phyloP scores from a whole-genome alignment of 768 basidiomycete species.

The Termitomyces sp. region DNA sequence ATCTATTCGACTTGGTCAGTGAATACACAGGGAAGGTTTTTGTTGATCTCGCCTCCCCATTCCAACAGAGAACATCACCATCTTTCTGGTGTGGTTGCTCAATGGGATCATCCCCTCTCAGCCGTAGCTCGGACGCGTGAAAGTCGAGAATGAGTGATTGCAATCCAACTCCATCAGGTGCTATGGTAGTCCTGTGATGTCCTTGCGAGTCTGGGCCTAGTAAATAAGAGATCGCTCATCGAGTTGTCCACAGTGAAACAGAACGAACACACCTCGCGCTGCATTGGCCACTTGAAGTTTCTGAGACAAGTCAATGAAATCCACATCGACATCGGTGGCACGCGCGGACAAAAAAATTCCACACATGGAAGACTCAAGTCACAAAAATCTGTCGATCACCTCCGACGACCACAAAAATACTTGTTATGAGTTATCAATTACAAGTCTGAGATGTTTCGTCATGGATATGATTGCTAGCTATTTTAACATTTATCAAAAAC shows the following conservation, averaged over 20 bases:
- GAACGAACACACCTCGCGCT: constrained; percentile 43
- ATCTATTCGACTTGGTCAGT: constrained; percentile 28
- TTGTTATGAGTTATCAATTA: neutral
- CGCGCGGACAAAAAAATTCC: constrained; percentile 56
- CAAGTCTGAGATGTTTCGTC: too few relatives aligned
- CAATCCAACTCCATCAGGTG: neutral
- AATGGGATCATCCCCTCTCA: constrained; percentile 55
- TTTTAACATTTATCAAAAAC: constrained; percentile 7
- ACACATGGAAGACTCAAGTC: constrained; percentile 44
- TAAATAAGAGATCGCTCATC: neutral
- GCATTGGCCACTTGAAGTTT: constrained; percentile 46
- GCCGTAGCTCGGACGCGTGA: constrained; percentile 69
- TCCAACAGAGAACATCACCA: constrained; percentile 74
- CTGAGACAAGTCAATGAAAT: constrained; percentile 19
- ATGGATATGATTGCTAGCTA: neutral
- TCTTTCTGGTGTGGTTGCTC: constrained; percentile 62
- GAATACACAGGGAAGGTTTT: neutral
- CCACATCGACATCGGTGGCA: constrained; percentile 8
- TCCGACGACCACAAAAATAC: neutral
- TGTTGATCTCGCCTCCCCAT: constrained; percentile 59
- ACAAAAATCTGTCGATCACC: constrained; percentile 7
- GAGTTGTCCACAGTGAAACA: neutral
- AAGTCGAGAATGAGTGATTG: constrained; percentile 37
- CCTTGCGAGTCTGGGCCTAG: constrained; percentile 65
- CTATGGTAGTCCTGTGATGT: constrained; percentile 17